phyloP scores from a whole-genome alignment of 23 red algal species.

The Pyropia haitanensis region DNA sequence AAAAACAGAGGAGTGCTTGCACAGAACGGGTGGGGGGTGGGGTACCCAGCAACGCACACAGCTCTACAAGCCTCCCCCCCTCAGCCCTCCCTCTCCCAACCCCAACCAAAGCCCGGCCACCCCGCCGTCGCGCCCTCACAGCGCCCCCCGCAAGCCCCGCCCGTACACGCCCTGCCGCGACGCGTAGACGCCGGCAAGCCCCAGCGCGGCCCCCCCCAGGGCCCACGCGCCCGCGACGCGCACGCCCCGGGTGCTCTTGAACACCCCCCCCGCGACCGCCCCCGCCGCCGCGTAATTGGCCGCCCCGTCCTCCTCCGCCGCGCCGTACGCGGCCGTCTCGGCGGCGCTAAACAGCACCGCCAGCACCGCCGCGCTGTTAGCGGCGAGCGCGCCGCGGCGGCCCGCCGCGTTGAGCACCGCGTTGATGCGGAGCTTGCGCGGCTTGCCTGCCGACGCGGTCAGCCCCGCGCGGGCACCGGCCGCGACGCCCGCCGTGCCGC shows the following conservation, averaged over 20 bases:
- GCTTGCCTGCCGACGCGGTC: slow-evolving; percentile 20
- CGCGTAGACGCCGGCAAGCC: slow-evolving; percentile 57
- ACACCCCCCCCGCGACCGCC: slow-evolving; percentile 60
- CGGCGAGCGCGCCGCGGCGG: slow-evolving; percentile 32
- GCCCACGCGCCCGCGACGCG: slow-evolving; percentile 29
- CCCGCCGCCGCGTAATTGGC: slow-evolving; percentile 76
- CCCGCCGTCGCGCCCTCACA: slow-evolving; percentile 14
- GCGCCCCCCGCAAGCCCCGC: slow-evolving; percentile 36
- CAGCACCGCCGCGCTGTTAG: slow-evolving; percentile 60
- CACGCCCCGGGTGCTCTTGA: slow-evolving; percentile 58
- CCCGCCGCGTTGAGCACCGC: slow-evolving; percentile 75
- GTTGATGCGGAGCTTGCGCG: slow-evolving; percentile 51
- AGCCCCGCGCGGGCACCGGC: slow-evolving; percentile 27
- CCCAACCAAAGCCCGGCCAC: no score
- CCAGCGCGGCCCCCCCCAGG: slow-evolving; percentile 42
- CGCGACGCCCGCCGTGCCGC: slow-evolving; percentile 34
- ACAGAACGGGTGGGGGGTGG: no score
- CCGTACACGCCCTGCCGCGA: slow-evolving; percentile 76
- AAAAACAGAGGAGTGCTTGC: no score
- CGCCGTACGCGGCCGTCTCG: slow-evolving; percentile 53
- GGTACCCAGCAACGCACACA: no score
- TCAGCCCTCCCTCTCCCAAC: not conserved
- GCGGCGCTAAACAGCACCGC: slow-evolving; percentile 67
- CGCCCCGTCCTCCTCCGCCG: slow-evolving; percentile 39
- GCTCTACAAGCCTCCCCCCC: no score